Conservation (phyloP, 2,329 filamentous ascomycete species). For the Endoconidiophora polonica region DNA sequence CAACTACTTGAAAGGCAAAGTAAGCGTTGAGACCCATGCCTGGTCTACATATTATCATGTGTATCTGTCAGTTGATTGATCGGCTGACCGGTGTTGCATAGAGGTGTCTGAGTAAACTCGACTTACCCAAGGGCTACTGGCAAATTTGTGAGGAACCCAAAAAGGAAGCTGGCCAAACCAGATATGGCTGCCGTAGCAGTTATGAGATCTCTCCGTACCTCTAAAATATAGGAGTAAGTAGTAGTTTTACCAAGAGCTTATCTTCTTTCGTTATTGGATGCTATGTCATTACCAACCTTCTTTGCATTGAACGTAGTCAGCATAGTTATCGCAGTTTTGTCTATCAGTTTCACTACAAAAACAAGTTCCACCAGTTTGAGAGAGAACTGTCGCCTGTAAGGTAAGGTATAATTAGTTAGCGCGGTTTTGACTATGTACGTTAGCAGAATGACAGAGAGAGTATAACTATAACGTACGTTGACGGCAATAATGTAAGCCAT, state of each 20-base stretch:
- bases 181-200: constrained; percentile 71
- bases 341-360: constrained; percentile 35
- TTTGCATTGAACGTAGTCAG: constrained; percentile 29
- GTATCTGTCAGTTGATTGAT: background rate
- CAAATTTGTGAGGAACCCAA: constrained; percentile 68
- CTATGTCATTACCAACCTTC: constrained; percentile 23
- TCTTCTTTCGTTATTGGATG: background rate
- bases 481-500: constrained; percentile 78
- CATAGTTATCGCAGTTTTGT: constrained; percentile 31
- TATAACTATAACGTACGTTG: constrained; percentile 28
- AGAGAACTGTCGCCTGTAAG: constrained; percentile 49
- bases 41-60: constrained; percentile 26
- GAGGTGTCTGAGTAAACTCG: background rate
- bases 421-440: background rate
- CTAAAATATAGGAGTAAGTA: constrained; percentile 18
- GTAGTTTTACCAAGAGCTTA: constrained; percentile 5
- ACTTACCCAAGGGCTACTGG: constrained; percentile 32
- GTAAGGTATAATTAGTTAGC: background rate
- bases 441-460: too few relatives aligned
- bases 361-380: constrained; percentile 63
- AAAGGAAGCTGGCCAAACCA: constrained; percentile 56
- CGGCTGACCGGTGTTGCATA: constrained; percentile 11
- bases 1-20: constrained; percentile 51
- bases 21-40: constrained; percentile 54
- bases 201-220: constrained; percentile 58